Base-by-base conservation (phyloP, 495 filamentous ascomycete genomes). In the Tuber borchii region DNA sequence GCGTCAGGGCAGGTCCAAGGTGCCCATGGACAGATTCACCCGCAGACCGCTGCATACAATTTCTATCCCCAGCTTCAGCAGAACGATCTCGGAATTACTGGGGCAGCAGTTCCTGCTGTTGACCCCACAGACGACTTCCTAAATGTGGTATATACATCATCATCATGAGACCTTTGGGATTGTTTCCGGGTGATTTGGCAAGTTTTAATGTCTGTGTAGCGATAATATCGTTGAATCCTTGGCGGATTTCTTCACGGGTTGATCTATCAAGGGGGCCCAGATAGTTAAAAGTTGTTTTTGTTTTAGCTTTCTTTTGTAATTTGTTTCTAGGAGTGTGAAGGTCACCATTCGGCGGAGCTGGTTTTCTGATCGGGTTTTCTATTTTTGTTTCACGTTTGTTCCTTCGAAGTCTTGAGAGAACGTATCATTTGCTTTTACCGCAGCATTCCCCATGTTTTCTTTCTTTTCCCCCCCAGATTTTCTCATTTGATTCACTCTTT, bases 1-100 rank as follows among this genome's bases (percentile, higher is more conserved):
- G 73, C 69, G 34, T 79, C 77, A 40, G 78, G 77, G 31, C 78
- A 79, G 73, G 73, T 68, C 26, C 73, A 71, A 17, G 77, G 45
- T 16, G 77, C 75, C 12, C 69, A 75, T 61, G 76, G 56, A 19
- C 72, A 79, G 43, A 26, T 79, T n/a, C 78, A 79, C 65, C 43
- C 17, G 42, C 76, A 75, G 44, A 46, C 78, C 26, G 72, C 75
- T 17, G 56, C 56, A 17, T 65, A 65, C 56, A 19, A 34, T 31
- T 65, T 65, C 56, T 65, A 65, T 34, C 56, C 56, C 26, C 56
- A 34, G 8, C 56, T 34, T 34, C 26, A 65, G 56, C 56, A 65
- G 56, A 19, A 19, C 26, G 26, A 65, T 65, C 56, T 65, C 31
- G 56, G 14, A 65, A 65, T 65, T 2, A 12, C 56, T 65, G 56